These are phyloP conservation scores for Silybum marianum DNA, from an alignment of 129 eudicot species.

Conservation along the genomic window DNA sequence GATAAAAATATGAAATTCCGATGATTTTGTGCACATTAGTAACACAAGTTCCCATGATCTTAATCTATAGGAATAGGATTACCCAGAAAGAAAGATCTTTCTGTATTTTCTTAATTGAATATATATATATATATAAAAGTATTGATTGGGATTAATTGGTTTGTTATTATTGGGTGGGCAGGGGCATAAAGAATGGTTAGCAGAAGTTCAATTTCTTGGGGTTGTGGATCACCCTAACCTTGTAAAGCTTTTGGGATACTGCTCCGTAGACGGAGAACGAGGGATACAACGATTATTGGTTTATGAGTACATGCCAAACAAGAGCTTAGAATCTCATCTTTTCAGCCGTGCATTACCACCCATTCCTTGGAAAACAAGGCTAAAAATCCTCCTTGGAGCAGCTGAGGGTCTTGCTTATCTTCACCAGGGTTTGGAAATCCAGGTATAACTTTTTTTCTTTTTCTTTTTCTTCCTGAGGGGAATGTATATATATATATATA, in stretches of 20 bases:
- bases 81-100: neutral
- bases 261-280: constrained; percentile 81
- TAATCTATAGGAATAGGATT: neutral
- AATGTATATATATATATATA: neutral
- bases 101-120: no score
- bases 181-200: constrained; percentile 90
- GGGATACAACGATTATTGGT: constrained; percentile 75
- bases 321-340: constrained; percentile 80
- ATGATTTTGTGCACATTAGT: neutral
- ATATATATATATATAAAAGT: no score
- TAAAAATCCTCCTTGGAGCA: constrained; percentile 68
- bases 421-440: constrained; percentile 69
- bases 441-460: constrained; percentile 41
- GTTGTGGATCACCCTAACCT: constrained; percentile 78
- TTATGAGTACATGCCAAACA: constrained; percentile 76
- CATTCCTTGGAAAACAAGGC: constrained; percentile 64
- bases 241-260: constrained; percentile 84
- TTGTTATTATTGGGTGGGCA: constrained; percentile 13
- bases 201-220: constrained; percentile 89
- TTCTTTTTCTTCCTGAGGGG: neutral
- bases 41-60: neutral
- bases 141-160: no score
- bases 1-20: no score
- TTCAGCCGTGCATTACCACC: constrained; percentile 45
- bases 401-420: constrained; percentile 79